Percentiles rank a stretch among this genome's conserved stretches.
Evolutionary conservation across 2,329 filamentous ascomycete genomes (phyloP).

Genomic region (Ophiocordyceps unilateralis): DNA sequence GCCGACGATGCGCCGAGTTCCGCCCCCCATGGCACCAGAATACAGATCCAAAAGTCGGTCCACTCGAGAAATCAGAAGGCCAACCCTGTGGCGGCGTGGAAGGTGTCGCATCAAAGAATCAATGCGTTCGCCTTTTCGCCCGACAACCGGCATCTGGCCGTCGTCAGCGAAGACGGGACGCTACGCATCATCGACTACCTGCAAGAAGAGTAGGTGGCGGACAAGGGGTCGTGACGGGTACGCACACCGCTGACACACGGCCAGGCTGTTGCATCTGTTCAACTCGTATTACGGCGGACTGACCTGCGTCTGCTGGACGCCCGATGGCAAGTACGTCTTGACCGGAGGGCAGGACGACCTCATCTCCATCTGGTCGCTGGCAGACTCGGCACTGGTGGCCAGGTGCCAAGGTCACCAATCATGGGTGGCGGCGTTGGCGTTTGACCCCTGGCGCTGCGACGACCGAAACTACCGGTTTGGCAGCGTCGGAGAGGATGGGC

Average conservation of each 20-base stretch:
- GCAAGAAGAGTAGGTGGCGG: constrained; percentile 56
- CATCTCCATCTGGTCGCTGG: constrained; percentile 86
- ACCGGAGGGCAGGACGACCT: constrained; percentile 93
- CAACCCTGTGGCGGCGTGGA: constrained; percentile 88
- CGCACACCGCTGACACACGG: constrained; percentile 2
- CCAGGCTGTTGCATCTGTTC: constrained; percentile 69
- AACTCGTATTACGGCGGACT: constrained; percentile 87
- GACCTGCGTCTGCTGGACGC: constrained; percentile 91
- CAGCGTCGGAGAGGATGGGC: constrained; percentile 85
- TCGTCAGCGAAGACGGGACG: constrained; percentile 82
- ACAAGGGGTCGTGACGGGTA: neutral
- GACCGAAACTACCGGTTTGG: constrained; percentile 91
- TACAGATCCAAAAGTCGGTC: constrained; percentile 77
- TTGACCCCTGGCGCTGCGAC: constrained; percentile 94
- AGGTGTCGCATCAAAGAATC: constrained; percentile 75
- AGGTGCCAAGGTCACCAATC: constrained; percentile 90
- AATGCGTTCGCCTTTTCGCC: constrained; percentile 89
- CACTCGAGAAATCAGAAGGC: constrained; percentile 84
- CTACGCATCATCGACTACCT: constrained; percentile 84
- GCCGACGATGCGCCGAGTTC: constrained; percentile 17
- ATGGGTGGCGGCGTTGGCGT: constrained; percentile 85
- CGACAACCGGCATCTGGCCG: constrained; percentile 69
- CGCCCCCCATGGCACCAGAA: constrained; percentile 21
- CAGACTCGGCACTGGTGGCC: constrained; percentile 70
- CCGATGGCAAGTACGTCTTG: constrained; percentile 87